Conservation (phyloP, 2,329 filamentous ascomycete species). For the Penicillium sp. region DNA sequence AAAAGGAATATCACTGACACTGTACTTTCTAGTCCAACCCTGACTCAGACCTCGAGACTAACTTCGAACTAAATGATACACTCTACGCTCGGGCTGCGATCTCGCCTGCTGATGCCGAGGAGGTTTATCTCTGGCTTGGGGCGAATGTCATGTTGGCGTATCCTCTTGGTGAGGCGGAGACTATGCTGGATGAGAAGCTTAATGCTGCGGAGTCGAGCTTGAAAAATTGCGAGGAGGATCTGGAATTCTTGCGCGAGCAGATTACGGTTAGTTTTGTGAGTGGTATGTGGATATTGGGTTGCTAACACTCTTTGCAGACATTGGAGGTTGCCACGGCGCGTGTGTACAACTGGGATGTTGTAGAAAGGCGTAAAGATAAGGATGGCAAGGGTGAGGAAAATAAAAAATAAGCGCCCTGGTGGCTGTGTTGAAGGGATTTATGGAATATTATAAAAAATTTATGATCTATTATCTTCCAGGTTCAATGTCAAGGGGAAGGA, state of each 20-base stretch:
- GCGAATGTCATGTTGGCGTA: slow-evolving; percentile 98
- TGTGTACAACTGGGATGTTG: slow-evolving; percentile 99
- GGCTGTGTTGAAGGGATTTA: slow-evolving; percentile 1
- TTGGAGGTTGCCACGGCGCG: slow-evolving; percentile 94
- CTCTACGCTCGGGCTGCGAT: slow-evolving; percentile 85
- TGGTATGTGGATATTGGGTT: not conserved
- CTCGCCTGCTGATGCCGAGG: slow-evolving; percentile 66
- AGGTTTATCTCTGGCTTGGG: slow-evolving; percentile 97
- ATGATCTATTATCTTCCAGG: slow-evolving; percentile 1
- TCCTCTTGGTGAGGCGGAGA: slow-evolving; percentile 80
- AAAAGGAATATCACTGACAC: not conserved
- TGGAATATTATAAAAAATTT: slow-evolving; percentile 9
- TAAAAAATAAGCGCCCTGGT: slow-evolving; percentile 28
- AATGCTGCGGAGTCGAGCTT: slow-evolving; percentile 75
- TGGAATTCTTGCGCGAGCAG: slow-evolving; percentile 93
- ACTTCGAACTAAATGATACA: slow-evolving; percentile 95
- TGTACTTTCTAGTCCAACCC: slow-evolving; percentile 29
- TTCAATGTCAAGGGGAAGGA: not conserved
- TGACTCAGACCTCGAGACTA: slow-evolving; percentile 71
- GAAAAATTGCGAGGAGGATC: slow-evolving; percentile 88
- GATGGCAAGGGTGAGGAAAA: slow-evolving; percentile 53
- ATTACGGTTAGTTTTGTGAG: slow-evolving; percentile 68
- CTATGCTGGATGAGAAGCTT: slow-evolving; percentile 73
- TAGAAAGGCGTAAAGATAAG: slow-evolving; percentile 90
- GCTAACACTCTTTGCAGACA: slow-evolving; percentile 58